A percentile compares a stretch with the other conserved stretches of the same genome.
These are phyloP conservation scores for Triangularia setosa DNA, from an alignment of 2,329 filamentous ascomycete species.

Conservation along the genomic window DNA sequence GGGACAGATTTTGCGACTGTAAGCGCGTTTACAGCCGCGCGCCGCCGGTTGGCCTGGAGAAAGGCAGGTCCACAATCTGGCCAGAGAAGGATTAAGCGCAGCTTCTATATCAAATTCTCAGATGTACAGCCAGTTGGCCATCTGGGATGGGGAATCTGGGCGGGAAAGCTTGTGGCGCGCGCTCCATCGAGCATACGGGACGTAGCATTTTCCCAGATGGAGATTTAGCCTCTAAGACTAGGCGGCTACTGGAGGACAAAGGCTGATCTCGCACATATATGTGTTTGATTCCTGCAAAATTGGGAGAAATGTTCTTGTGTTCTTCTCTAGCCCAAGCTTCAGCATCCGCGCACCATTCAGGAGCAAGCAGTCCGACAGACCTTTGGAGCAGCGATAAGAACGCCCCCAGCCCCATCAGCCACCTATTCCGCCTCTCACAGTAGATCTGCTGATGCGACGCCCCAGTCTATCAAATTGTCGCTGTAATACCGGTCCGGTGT, in stretches of 20 bases:
- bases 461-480: neutral
- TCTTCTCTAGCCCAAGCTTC: neutral
- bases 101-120: neutral
- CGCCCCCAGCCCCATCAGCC: neutral
- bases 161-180: neutral
- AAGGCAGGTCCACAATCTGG: neutral
- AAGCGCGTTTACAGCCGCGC: constrained; percentile 28
- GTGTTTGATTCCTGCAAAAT: neutral
- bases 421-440: neutral
- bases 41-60: constrained; percentile 17
- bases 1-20: neutral
- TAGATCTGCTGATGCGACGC: neutral
- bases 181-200: neutral
- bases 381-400: neutral
- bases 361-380: neutral
- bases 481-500: neutral
- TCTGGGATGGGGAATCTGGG: neutral
- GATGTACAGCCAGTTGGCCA: neutral
- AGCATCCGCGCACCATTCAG: neutral
- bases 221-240: neutral
- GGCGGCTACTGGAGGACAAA: neutral
- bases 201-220: neutral
- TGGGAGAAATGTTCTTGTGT: neutral
- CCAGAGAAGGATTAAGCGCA: constrained; percentile 20
- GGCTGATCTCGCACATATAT: neutral